Base-by-base conservation (phyloP, 768 basidiomycete genomes). In the Kwoniella sp. region DNA sequence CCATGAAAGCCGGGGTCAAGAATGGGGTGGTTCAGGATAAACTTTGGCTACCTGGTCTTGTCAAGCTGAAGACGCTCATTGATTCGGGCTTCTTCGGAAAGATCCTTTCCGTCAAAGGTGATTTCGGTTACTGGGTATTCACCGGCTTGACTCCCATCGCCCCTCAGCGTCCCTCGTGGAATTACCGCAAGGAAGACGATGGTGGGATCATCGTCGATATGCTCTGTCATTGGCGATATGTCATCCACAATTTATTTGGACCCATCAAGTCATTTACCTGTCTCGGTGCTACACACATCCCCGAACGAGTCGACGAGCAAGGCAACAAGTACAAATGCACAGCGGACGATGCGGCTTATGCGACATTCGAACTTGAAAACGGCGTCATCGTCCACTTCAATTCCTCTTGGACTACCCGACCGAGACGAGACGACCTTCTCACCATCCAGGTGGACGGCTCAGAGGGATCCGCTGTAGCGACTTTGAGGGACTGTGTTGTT, bases 81-180 rank as follows among this genome's bases (percentile, higher is more conserved):
- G 58, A 68, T 19, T 29, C 26, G 19, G 67, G 67, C 1, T 68
- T 68, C 63, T 68, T 68, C 53, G 67, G 67, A 2, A 59, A 68
- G 3, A 59, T 68, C 40, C 36, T 68, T 7, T 64, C 63, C 13
- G 67, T 68, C 40, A 68, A 68, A 29, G 67, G 67, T 12, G 67
- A 68, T n/a, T 68, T 68, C 33, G 67, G 67, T 5, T 68, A 68
- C 44, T 68, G 67, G 67, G 67, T 68, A 5, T 68, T 68, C 44
- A 68, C 67, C 12, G 67, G 67, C 21, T 15, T 60, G n/a, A 59
- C 33, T 13, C 67, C 67, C 6, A 46, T 58, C 44, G 53, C 67
- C 2, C 58, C 67, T 27, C 67, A 68, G 47, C 51, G 67, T 47
- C 67, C 67, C 25, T 47, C 36, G 6, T 68, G 67, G 67, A 68